Evolutionary conservation across 768 basidiomycete genomes (phyloP).

Genomic region (Russula sp.): DNA sequence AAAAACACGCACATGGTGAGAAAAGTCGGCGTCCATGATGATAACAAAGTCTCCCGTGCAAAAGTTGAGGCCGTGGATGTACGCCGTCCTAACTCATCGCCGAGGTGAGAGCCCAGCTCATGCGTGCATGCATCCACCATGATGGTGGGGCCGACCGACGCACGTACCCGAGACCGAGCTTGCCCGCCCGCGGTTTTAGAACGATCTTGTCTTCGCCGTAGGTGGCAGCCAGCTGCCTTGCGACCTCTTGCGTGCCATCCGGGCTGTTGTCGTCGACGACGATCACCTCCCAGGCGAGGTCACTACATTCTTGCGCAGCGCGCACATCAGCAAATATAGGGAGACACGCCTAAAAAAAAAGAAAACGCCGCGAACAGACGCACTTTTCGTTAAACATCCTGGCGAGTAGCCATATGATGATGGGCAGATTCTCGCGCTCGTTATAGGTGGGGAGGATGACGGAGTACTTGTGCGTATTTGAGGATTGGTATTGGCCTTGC

Average conservation of each 20-base stretch:
- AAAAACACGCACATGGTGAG: conserved; percentile 70
- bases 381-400: conserved; percentile 73
- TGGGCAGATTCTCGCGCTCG: conserved; percentile 85
- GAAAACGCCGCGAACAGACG: conserved; percentile 27
- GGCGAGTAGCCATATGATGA: conserved; percentile 81
- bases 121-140: too few species aligned
- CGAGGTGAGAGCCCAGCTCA: not conserved
- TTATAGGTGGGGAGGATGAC: conserved; percentile 94
- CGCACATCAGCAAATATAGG: conserved; percentile 7
- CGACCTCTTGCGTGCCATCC: conserved; percentile 88
- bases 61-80: conserved; percentile 87
- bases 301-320: conserved; percentile 37
- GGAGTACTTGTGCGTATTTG: conserved; percentile 64
- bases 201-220: conserved; percentile 88
- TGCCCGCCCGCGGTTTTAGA: conserved; percentile 81
- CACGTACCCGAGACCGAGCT: conserved; percentile 80
- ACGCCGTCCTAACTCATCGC: conserved; percentile 61
- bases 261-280: conserved; percentile 91
- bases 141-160: too few species aligned
- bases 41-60: conserved; percentile 90
- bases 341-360: not conserved
- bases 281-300: conserved; percentile 81
- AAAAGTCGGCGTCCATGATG: conserved; percentile 97
- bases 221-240: conserved; percentile 63
- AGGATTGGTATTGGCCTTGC: conserved; percentile 44